Evolutionary conservation across 2,329 filamentous ascomycete species (phyloP).

Genomic region (Dothistroma septosporum): DNA sequence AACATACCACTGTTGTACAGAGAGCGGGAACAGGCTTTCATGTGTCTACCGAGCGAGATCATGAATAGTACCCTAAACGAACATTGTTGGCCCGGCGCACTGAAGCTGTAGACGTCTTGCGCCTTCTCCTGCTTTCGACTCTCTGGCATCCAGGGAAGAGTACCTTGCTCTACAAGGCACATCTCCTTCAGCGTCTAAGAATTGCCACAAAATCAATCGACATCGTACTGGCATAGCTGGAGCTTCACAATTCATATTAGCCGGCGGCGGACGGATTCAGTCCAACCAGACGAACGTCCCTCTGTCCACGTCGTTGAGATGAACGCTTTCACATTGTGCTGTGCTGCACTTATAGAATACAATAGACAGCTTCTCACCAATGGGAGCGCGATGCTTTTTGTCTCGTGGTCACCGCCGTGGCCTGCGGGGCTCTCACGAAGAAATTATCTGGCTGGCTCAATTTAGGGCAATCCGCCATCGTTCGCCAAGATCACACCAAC

Average conservation of each 20-base stretch:
- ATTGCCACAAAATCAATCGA: not conserved
- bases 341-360: not conserved
- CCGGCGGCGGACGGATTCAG: not conserved
- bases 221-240: not conserved
- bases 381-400: not conserved
- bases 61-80: conserved; percentile 1
- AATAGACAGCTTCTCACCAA: not conserved
- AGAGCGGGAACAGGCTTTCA: not conserved
- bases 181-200: not conserved
- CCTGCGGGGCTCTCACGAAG: not conserved
- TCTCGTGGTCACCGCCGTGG: not conserved
- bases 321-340: not conserved
- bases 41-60: not conserved
- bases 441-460: not conserved
- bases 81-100: not conserved
- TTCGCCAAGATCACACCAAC: not conserved
- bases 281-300: not conserved
- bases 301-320: not conserved
- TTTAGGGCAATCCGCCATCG: not conserved
- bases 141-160: not conserved
- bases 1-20: conserved; percentile 32
- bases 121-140: not conserved
- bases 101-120: not conserved
- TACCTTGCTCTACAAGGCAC: not conserved
- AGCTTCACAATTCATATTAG: not conserved